phyloP scores from a whole-genome alignment of 2,329 filamentous ascomycete species.

The Cladophialophora yegresii region DNA sequence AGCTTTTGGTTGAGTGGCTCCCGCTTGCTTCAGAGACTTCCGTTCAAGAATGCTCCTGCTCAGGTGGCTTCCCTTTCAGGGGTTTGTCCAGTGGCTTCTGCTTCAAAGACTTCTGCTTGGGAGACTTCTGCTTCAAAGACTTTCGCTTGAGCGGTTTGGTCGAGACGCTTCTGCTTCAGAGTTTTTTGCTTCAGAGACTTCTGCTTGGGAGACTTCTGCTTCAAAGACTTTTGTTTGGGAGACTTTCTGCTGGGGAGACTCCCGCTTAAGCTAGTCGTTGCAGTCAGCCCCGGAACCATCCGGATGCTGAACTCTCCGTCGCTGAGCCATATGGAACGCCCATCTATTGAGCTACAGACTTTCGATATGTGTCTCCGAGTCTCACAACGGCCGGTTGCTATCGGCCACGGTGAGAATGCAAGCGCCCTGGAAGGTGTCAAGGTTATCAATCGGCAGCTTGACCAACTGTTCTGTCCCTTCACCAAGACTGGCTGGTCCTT shows the following conservation, averaged over 20 bases:
- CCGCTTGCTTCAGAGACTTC: neutral
- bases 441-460: neutral
- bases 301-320: neutral
- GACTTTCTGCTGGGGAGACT: neutral
- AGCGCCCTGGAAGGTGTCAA: neutral
- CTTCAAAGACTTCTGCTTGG: no score
- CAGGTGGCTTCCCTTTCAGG: no score
- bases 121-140: no score
- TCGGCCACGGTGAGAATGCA: neutral
- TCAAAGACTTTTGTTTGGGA: neutral
- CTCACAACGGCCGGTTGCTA: neutral
- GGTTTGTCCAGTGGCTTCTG: no score
- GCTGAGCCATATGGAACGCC: neutral
- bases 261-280: no score
- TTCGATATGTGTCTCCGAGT: neutral
- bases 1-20: neutral
- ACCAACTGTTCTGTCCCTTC: neutral
- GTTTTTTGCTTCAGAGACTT: neutral
- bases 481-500: conserved; percentile 34
- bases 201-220: neutral
- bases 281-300: neutral
- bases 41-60: no score
- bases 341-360: neutral
- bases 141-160: no score
- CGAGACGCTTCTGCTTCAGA: no score